These are phyloP conservation scores for Basipetospora chlamydospora DNA, from an alignment of 2,329 filamentous ascomycete genomes.

Conservation along the genomic window DNA sequence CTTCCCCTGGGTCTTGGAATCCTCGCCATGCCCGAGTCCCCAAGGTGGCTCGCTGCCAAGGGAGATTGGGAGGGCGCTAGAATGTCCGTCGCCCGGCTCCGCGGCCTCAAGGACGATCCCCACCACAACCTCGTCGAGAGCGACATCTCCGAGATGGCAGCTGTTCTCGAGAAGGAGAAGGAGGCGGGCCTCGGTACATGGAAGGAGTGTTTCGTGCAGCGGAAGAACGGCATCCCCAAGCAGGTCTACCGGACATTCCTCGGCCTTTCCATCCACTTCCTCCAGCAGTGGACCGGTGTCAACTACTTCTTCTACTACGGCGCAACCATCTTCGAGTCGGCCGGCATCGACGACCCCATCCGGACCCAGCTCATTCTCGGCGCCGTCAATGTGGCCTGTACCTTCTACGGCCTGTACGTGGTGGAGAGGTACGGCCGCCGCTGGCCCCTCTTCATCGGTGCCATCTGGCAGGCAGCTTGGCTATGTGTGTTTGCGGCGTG, in stretches of 20 bases:
- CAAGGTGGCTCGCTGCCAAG: slow-evolving; percentile 37
- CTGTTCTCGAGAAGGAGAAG: slow-evolving; percentile 29
- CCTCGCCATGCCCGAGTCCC: slow-evolving; percentile 39
- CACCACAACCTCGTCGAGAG: slow-evolving; percentile 28
- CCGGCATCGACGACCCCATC: slow-evolving; percentile 52
- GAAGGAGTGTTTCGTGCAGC: slow-evolving; percentile 46
- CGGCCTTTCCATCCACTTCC: slow-evolving; percentile 27
- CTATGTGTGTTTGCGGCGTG: slow-evolving; percentile 50
- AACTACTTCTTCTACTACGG: slow-evolving; percentile 53
- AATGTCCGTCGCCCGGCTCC: slow-evolving; percentile 36
- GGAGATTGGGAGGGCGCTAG: slow-evolving; percentile 32
- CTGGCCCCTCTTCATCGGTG: slow-evolving; percentile 49
- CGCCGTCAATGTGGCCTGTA: slow-evolving; percentile 53
- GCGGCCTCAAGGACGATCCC: slow-evolving; percentile 32
- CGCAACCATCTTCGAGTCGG: slow-evolving; percentile 51
- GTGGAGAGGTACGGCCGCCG: slow-evolving; percentile 57
- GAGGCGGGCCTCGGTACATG: slow-evolving; percentile 32
- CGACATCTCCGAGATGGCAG: slow-evolving; percentile 38
- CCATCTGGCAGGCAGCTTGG: slow-evolving; percentile 52
- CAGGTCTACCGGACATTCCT: slow-evolving; percentile 50
- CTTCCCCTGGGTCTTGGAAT: slow-evolving; percentile 38
- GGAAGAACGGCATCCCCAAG: slow-evolving; percentile 32
- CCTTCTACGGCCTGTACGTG: slow-evolving; percentile 52
- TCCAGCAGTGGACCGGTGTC: slow-evolving; percentile 43
- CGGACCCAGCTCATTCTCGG: slow-evolving; percentile 53